Evolutionary conservation across 495 filamentous ascomycete species (phyloP), one percentile per base, ranked within the genome.

Genomic region (Penicillium crystallinum): DNA sequence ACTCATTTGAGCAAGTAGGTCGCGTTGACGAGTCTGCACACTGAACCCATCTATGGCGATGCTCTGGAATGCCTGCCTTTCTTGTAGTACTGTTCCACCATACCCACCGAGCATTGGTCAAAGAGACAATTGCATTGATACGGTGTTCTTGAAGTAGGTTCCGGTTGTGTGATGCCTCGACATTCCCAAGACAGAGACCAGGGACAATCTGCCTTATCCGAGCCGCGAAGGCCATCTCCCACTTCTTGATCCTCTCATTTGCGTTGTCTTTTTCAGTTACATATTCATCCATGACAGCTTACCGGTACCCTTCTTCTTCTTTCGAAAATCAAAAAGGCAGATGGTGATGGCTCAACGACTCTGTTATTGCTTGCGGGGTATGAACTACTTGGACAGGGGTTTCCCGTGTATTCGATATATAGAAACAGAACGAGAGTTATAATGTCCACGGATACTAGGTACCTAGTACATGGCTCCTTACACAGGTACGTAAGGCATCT

Each of bases 61-160:
- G 14, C 41, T 56, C 55, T 30, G 64, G 64, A 29, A 75, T 45
- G 12, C 65, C 59, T 47, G 59, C 62, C 17, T 59, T 34, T 55
- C 65, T 65, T 49, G 59, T 67, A 21, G 50, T 45, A 14, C 40
- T 53, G 15, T 44, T 58, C 65, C 63, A 68, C 53, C 46, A 57
- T 23, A 53, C 55, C 47, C 42, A 64, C 3, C 55, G 66, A 49
- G 46, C 58, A 59, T 58, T 42, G 41, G 61, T 61, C 9, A 72
- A 54, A 1, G 64, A 70, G 23, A 76, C 58, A 1, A 73, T 70
- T 23, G 70, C 68, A 10, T 61, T 69, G 36, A 72, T 71, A 31
- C 27, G 34, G 34, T 72, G 58, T 14, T 55, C 49, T 40, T 54
- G 52, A 38, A 73, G 69, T 46, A 65, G 64, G 7, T 55, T 49